Evolutionary conservation across 176 grass and related monocot genomes (phyloP), one percentile per base, ranked within the genome.

Genomic region (Lolium rigidum): DNA sequence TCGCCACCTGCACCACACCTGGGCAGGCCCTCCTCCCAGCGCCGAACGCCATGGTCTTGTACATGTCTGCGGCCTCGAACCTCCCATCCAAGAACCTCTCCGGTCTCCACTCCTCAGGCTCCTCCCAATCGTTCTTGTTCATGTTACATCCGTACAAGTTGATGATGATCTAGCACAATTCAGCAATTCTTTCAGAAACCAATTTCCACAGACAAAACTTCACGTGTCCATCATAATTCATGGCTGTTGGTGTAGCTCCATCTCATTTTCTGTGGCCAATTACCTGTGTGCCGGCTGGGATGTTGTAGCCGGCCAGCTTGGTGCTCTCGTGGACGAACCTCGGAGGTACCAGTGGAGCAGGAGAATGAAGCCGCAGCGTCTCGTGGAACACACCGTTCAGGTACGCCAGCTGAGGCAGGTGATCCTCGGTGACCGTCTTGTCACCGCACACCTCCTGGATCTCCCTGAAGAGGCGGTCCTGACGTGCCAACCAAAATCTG

Each of bases 71-170:
- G 8, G 69, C 18, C 18, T 93, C 89, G 13, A 84, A 83, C n/a
- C 52, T 83, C 14, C 80, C 86, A 4, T 74, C 83, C 73, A 98
- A 25, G 76, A 93, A 98, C 87, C 95, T 91, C 86, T 95, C 95
- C 7, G 95, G 93, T 35, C 41, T 89, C 95, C 95, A 98, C 51
- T 92, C 87, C 71, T 95, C 77, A 0, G 95, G 95, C 20, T 86
- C 73, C 6, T 82, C 67, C 95, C 95, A 95, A 3, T 90, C 91
- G 3, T 47, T 80, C 46, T 89, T 93, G 89, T 94, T 88, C 95
- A 98, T 94, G 83, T 98, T 95, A 73, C 95, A 98, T 13, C 69
- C 95, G 11, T 95, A 93, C 22, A 98, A 31, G 59, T 98, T 98
- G 86, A 94, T 84, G 22, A 89, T 54, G 38, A 97, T 78, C 92